These are phyloP conservation scores for Myxozyma sirexii DNA, from an alignment of 805 yeast species.

Conservation along the genomic window DNA sequence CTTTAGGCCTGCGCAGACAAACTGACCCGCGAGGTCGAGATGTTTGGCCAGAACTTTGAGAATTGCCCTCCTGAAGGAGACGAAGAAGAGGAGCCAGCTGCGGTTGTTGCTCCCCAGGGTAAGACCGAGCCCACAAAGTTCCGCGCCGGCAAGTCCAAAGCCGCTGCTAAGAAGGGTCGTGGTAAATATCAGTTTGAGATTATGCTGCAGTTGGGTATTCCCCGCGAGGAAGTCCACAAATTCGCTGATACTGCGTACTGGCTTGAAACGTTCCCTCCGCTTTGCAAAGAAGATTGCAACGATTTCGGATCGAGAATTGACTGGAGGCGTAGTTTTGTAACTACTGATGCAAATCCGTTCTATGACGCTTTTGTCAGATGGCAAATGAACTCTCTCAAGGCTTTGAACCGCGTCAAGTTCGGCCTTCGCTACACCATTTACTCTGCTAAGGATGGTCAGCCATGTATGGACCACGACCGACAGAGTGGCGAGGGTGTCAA, in stretches of 20 bases:
- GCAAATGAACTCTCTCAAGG: slow-evolving; percentile 90
- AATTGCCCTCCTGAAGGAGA: slow-evolving; percentile 55
- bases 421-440: slow-evolving; percentile 98
- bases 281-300: slow-evolving; percentile 77
- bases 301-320: slow-evolving; percentile 90
- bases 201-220: slow-evolving; percentile 90
- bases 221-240: slow-evolving; percentile 76
- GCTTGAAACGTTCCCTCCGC: slow-evolving; percentile 89
- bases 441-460: slow-evolving; percentile 97
- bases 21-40: slow-evolving; percentile 86
- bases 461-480: slow-evolving; percentile 99
- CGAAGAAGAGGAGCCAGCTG: slow-evolving; percentile 40
- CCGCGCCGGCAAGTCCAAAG: slow-evolving; percentile 90
- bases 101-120: slow-evolving; percentile 26
- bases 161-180: slow-evolving; percentile 89
- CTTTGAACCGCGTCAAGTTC: slow-evolving; percentile 86
- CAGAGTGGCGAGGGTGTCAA: slow-evolving; percentile 94
- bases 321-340: slow-evolving; percentile 95
- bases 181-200: slow-evolving; percentile 95
- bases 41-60: slow-evolving; percentile 77
- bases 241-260: slow-evolving; percentile 93
- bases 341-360: slow-evolving; percentile 94
- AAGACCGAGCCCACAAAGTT: slow-evolving; percentile 78
- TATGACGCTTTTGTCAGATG: slow-evolving; percentile 94
- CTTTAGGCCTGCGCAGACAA: slow-evolving; percentile 86